Percentiles rank a stretch among this genome's conserved stretches.
Evolutionary conservation across 225 moss, liverwort and hornwort genomes (phyloP).

Genomic region (Anthoceros angustus): DNA sequence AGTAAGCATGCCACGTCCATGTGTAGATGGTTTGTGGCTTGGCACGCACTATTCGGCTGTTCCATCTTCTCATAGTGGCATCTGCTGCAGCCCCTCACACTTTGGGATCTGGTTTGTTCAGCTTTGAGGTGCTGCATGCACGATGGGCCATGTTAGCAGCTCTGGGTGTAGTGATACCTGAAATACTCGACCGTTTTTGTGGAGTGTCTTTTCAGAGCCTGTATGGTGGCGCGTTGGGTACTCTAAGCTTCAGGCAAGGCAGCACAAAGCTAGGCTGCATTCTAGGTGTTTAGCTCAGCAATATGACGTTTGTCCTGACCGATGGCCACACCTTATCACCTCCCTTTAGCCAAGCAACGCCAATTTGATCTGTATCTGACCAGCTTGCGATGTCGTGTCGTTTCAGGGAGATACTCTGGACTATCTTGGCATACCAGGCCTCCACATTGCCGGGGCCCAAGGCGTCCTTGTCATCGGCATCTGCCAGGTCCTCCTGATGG

Average conservation of each 20-base stretch:
- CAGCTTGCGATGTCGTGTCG: not conserved
- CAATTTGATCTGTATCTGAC: no score
- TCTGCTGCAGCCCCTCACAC: not conserved
- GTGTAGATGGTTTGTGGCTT: not conserved
- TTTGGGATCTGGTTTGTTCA: constrained; percentile 14
- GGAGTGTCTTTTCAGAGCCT: constrained; percentile 74
- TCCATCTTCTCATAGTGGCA: not conserved
- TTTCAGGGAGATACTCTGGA: constrained; percentile 83
- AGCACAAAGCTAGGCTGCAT: constrained; percentile 4
- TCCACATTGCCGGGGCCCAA: constrained; percentile 90
- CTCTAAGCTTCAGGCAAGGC: constrained; percentile 70
- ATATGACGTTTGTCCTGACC: not conserved
- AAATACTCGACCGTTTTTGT: constrained; percentile 54
- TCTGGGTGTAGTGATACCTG: constrained; percentile 72
- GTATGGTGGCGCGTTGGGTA: constrained; percentile 98
- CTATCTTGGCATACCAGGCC: constrained; percentile 81
- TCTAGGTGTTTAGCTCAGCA: not conserved
- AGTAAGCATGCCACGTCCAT: constrained; percentile 22
- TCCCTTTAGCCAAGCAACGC: not conserved
- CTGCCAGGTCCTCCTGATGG: constrained; percentile 94
- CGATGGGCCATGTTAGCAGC: constrained; percentile 99
- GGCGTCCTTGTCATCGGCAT: constrained; percentile 78
- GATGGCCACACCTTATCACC: not conserved
- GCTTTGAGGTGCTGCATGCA: constrained; percentile 80
- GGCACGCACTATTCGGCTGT: not conserved